Conservation (phyloP, 805 yeast genomes). For the Spathaspora sp. region DNA sequence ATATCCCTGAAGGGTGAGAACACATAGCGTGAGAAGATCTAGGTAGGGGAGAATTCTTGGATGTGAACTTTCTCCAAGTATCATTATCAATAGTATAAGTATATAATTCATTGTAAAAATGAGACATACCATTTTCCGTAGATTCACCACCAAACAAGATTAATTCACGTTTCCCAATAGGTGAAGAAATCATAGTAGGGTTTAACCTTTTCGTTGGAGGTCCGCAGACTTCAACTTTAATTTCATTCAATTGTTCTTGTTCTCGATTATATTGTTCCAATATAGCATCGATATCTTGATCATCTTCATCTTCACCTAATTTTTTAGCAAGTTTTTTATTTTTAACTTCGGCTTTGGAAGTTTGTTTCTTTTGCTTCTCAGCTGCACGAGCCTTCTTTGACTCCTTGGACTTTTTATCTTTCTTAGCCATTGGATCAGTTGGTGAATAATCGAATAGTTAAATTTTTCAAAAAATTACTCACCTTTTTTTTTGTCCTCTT, state of each 20-base stretch:
- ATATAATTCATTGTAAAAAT: constrained; percentile 78
- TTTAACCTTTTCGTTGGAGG: constrained; percentile 68
- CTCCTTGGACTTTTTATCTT: constrained; percentile 79
- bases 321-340: constrained; percentile 73
- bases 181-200: constrained; percentile 71
- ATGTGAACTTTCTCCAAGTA: constrained; percentile 73
- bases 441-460: neutral
- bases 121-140: constrained; percentile 48
- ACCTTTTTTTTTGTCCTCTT: neutral
- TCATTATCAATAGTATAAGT: constrained; percentile 73
- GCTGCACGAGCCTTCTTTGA: constrained; percentile 88
- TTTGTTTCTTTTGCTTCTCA: constrained; percentile 74
- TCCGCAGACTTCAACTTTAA: constrained; percentile 54
- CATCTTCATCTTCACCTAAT: constrained; percentile 76
- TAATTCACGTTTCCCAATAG: constrained; percentile 73
- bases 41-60: constrained; percentile 88
- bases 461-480: neutral
- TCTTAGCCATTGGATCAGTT: constrained; percentile 75
- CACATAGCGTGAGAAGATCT: constrained; percentile 93
- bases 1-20: constrained; percentile 85
- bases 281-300: constrained; percentile 80
- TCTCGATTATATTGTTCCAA: constrained; percentile 73
- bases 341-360: constrained; percentile 69
- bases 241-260: constrained; percentile 74
- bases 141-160: constrained; percentile 89